Percentiles rank a stretch among this genome's conserved stretches.
Conservation (phyloP, 2,329 filamentous ascomycete species). For the Cadophora luteo-olivacea region DNA sequence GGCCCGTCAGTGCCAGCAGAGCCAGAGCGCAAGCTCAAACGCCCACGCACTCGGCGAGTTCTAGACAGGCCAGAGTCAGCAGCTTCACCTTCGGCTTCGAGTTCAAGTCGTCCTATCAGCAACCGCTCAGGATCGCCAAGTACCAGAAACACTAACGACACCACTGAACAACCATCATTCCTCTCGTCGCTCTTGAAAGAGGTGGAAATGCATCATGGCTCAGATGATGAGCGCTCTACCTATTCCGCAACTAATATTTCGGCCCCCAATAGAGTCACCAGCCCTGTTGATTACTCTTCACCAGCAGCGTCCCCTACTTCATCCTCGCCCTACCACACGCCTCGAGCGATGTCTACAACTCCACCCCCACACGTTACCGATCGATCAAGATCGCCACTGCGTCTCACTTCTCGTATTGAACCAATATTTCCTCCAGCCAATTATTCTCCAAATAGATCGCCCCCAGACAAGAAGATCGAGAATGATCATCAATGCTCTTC, state of each 20-base stretch:
- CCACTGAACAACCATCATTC: slow-evolving; percentile 72
- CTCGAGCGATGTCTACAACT: slow-evolving; percentile 70
- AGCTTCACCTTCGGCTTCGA: slow-evolving; percentile 42
- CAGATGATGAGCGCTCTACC: slow-evolving; percentile 58
- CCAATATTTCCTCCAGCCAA: slow-evolving; percentile 78
- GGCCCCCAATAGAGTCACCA: slow-evolving; percentile 39
- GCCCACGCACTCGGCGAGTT: slow-evolving; percentile 78
- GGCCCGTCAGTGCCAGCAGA: slow-evolving; percentile 60
- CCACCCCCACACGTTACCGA: slow-evolving; percentile 69
- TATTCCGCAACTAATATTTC: slow-evolving; percentile 33
- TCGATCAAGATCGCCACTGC: slow-evolving; percentile 70
- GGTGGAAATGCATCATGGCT: slow-evolving; percentile 71
- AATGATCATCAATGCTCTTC: slow-evolving; percentile 29
- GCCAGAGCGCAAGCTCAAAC: slow-evolving; percentile 84
- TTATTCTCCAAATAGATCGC: slow-evolving; percentile 69
- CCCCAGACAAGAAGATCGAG: slow-evolving; percentile 41
- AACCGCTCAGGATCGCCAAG: slow-evolving; percentile 27
- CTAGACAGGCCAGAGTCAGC: slow-evolving; percentile 56
- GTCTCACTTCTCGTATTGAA: slow-evolving; percentile 74
- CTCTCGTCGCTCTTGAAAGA: slow-evolving; percentile 87
- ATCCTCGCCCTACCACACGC: slow-evolving; percentile 68
- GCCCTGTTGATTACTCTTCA: slow-evolving; percentile 59
- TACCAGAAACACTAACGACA: slow-evolving; percentile 42
- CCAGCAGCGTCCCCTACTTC: slow-evolving; percentile 72
- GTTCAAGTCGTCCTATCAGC: slow-evolving; percentile 43